These are phyloP conservation scores for Lagenaria siceraria DNA, from an alignment of 306 rosid species.

Conservation along the genomic window DNA sequence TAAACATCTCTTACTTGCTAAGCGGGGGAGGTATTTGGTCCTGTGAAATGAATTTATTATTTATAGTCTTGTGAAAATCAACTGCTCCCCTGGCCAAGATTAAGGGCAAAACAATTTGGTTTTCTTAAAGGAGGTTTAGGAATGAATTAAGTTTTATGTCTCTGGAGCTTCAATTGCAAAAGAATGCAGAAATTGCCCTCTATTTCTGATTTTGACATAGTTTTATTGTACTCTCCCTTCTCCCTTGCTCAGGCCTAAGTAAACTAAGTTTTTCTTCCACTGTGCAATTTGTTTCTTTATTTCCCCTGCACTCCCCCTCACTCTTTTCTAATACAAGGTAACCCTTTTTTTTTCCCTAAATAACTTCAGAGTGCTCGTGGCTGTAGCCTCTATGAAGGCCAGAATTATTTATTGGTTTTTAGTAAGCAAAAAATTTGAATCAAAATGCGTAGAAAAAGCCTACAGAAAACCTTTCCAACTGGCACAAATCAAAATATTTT, in stretches of 20 bases:
- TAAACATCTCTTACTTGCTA: not conserved
- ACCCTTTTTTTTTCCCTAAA: not conserved
- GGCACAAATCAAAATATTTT: not conserved
- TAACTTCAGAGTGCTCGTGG: not conserved
- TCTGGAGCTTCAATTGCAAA: not conserved
- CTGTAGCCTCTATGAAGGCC: not conserved
- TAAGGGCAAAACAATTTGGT: not conserved
- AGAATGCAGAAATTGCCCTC: not conserved
- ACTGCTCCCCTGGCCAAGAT: not conserved
- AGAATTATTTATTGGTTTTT: not conserved
- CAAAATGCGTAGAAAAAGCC: not conserved
- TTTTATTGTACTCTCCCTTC: not conserved
- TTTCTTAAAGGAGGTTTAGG: not conserved
- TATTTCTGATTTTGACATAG: not conserved
- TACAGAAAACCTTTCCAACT: not conserved
- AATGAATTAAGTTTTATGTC: not conserved
- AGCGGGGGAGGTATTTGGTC: not conserved
- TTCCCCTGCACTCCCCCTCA: not conserved
- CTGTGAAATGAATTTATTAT: not conserved
- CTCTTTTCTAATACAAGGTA: not conserved
- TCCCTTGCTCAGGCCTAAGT: not conserved
- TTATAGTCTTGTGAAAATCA: not conserved
- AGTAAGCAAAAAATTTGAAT: not conserved
- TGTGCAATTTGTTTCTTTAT: not conserved
- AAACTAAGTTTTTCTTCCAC: not conserved